Conservation (phyloP, 2,329 filamentous ascomycete genomes). For the Fusarium musae region DNA sequence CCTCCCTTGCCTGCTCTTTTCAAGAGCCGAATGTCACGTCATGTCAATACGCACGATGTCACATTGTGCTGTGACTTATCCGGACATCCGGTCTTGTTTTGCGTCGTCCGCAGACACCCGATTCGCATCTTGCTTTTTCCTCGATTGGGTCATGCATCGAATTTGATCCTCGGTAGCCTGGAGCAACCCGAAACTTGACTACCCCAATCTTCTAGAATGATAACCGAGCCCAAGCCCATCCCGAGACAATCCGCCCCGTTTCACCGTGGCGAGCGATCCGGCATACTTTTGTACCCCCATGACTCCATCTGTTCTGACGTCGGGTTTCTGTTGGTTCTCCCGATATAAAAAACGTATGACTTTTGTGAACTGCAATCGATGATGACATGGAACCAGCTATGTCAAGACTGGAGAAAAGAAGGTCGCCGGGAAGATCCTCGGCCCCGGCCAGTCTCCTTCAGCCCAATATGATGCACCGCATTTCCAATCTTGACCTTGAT, state of each 20-base stretch:
- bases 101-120: slow-evolving; percentile 3
- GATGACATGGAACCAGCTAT: neutral
- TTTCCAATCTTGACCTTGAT: slow-evolving; percentile 84
- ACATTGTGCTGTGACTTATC: slow-evolving; percentile 8
- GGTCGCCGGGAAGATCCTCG: neutral
- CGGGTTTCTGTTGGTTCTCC: neutral
- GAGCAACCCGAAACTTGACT: slow-evolving; percentile 10
- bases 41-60: slow-evolving; percentile 28
- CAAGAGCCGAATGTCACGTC: slow-evolving; percentile 22
- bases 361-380: neutral
- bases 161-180: neutral
- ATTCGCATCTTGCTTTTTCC: slow-evolving; percentile 3
- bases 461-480: slow-evolving; percentile 63
- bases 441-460: slow-evolving; percentile 41
- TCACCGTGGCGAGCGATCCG: neutral
- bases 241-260: slow-evolving; percentile 4
- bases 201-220: slow-evolving; percentile 20
- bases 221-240: neutral
- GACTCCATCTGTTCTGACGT: neutral
- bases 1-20: neutral
- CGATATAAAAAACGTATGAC: neutral
- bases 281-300: neutral
- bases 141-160: neutral
- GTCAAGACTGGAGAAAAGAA: slow-evolving; percentile 30
- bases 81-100: slow-evolving; percentile 9